Percentiles rank a stretch among this genome's conserved stretches.
Evolutionary conservation across 768 basidiomycete species (phyloP).

Genomic region (Kwoniella newhampshirensis): DNA sequence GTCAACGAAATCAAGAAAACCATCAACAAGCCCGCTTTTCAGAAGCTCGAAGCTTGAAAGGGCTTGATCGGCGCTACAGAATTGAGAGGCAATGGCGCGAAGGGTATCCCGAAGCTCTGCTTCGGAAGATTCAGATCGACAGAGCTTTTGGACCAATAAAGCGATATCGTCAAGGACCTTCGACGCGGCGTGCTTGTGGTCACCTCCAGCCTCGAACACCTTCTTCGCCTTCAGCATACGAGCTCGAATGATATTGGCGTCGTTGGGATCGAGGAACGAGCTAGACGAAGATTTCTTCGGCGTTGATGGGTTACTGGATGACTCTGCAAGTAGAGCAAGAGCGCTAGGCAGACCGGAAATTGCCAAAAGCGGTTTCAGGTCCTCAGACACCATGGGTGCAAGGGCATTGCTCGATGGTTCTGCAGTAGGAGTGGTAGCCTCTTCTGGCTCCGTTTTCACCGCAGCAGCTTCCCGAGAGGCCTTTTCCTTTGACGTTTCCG

Average conservation of each 20-base stretch:
- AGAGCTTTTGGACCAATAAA: slow-evolving; percentile 66
- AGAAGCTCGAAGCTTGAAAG: slow-evolving; percentile 94
- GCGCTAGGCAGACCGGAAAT: slow-evolving; percentile 19
- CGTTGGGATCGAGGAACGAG: slow-evolving; percentile 65
- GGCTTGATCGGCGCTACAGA: slow-evolving; percentile 62
- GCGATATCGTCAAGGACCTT: slow-evolving; percentile 60
- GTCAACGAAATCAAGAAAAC: slow-evolving; percentile 76
- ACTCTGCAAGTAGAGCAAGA: slow-evolving; percentile 13
- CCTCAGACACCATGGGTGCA: slow-evolving; percentile 17
- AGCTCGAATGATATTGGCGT: slow-evolving; percentile 87
- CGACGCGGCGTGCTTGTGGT: slow-evolving; percentile 62
- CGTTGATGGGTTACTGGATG: slow-evolving; percentile 5
- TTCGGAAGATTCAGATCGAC: slow-evolving; percentile 62
- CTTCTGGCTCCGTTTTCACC: slow-evolving; percentile 42
- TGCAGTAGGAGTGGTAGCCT: slow-evolving; percentile 10
- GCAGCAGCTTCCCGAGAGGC: slow-evolving; percentile 21
- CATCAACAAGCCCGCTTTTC: slow-evolving; percentile 89
- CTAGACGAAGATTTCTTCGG: slow-evolving; percentile 10
- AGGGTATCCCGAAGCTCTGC: slow-evolving; percentile 65
- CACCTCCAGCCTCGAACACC: slow-evolving; percentile 53
- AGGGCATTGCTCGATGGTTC: slow-evolving; percentile 2
- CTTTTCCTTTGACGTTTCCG: slow-evolving; percentile 60
- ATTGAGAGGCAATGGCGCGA: slow-evolving; percentile 74
- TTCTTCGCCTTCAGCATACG: slow-evolving; percentile 84
- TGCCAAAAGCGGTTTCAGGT: slow-evolving; percentile 32